These are phyloP conservation scores for Sporothrix luriei DNA, from an alignment of 2,329 filamentous ascomycete species.

Conservation along the genomic window DNA sequence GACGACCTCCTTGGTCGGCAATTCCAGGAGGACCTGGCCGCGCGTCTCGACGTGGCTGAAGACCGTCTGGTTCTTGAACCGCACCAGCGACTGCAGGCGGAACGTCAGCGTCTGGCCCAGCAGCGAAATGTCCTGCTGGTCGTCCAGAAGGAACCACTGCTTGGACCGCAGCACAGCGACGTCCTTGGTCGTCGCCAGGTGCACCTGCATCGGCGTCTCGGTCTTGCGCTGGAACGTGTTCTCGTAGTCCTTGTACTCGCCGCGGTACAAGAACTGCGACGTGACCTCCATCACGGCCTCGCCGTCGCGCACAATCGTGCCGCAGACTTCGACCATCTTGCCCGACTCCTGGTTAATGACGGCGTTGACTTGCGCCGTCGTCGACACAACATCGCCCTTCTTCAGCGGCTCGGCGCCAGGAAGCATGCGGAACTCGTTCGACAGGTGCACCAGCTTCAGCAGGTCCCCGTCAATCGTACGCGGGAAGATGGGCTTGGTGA, in stretches of 20 bases:
- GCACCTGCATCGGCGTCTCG: constrained; percentile 92
- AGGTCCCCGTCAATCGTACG: constrained; percentile 94
- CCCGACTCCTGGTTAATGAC: constrained; percentile 98
- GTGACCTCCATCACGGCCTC: constrained; percentile 96
- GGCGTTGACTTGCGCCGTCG: constrained; percentile 93
- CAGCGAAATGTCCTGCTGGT: constrained; percentile 72
- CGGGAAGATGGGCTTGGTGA: constrained; percentile 98
- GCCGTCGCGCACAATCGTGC: constrained; percentile 84
- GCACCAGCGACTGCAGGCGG: constrained; percentile 87
- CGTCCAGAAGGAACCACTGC: constrained; percentile 92
- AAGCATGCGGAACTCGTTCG: constrained; percentile 97
- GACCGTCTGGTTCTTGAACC: constrained; percentile 91
- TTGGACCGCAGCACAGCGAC: constrained; percentile 93
- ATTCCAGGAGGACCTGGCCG: constrained; percentile 88
- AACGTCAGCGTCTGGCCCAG: constrained; percentile 93
- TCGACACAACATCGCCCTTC: constrained; percentile 90
- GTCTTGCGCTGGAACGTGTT: constrained; percentile 99
- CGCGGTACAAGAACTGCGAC: constrained; percentile 96
- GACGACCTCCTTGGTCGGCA: constrained; percentile 95
- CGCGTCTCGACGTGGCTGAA: constrained; percentile 91
- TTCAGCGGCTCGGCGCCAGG: constrained; percentile 92
- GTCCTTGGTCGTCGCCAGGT: constrained; percentile 84
- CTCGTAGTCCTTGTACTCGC: constrained; percentile 87
- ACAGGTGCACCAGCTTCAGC: constrained; percentile 92
- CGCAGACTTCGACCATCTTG: constrained; percentile 99